These are phyloP conservation scores for Centaurea solstitialis DNA, from an alignment of 129 eudicot species.

Conservation along the genomic window DNA sequence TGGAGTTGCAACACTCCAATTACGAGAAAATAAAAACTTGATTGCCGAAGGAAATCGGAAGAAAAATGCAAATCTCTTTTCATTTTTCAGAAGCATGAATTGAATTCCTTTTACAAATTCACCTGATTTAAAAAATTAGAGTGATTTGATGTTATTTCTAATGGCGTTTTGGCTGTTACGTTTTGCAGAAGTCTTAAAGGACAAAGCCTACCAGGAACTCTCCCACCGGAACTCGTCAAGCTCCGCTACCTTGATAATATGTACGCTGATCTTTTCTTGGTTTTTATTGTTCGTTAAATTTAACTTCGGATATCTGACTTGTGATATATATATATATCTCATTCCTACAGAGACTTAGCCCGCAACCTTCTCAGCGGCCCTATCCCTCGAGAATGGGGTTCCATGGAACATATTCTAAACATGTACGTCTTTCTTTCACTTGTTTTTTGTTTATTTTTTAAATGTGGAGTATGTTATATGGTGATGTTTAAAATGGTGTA, in stretches of 20 bases:
- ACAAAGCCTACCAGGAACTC: slow-evolving; percentile 57
- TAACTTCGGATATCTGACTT: background rate
- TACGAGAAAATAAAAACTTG: too few species aligned
- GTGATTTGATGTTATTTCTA: background rate
- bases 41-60: too few species aligned
- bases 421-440: slow-evolving; percentile 44
- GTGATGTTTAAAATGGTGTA: background rate
- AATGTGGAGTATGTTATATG: background rate
- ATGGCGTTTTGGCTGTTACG: background rate
- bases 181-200: slow-evolving; percentile 53
- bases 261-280: slow-evolving; percentile 28
- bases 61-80: too few species aligned
- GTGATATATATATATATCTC: too few species aligned
- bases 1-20: too few species aligned
- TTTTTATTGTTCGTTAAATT: background rate
- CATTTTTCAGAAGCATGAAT: too few species aligned
- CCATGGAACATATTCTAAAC: slow-evolving; percentile 44
- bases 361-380: slow-evolving; percentile 65
- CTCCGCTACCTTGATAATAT: slow-evolving; percentile 55
- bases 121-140: background rate
- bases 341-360: slow-evolving; percentile 52
- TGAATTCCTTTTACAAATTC: background rate
- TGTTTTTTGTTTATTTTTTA: too few species aligned
- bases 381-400: slow-evolving; percentile 68
- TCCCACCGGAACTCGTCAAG: slow-evolving; percentile 57